Conservation (phyloP, 495 filamentous ascomycete genomes). For the Lentithecium fluviatile region DNA sequence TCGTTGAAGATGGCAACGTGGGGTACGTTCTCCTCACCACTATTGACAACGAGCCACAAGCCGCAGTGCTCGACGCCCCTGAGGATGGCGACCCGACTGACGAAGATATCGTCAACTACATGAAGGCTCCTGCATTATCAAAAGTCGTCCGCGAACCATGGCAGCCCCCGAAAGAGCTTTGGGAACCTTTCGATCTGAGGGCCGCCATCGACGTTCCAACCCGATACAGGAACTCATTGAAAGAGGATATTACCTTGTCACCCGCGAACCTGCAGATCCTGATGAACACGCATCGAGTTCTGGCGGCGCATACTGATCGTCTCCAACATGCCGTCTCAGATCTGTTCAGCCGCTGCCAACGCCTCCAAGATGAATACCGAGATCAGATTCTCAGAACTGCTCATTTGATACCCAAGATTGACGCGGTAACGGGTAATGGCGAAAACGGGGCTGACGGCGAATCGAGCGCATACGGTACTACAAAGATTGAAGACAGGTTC, state of each 20-base stretch:
- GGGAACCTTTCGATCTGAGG: constrained; percentile 57
- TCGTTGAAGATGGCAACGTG: constrained; percentile 48
- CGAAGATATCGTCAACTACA: constrained; percentile 20
- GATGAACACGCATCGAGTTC: constrained; percentile 70
- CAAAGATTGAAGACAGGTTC: constrained; percentile 60
- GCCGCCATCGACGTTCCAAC: constrained; percentile 62
- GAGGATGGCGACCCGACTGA: constrained; percentile 40
- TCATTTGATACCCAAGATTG: constrained; percentile 65
- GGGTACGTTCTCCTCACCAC: constrained; percentile 77
- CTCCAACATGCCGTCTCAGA: constrained; percentile 75
- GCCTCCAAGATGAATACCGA: constrained; percentile 66
- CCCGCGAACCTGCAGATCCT: constrained; percentile 73
- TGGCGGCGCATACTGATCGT: constrained; percentile 69
- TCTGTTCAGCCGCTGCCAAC: constrained; percentile 74
- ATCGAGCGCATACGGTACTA: constrained; percentile 48
- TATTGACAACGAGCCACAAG: constrained; percentile 61
- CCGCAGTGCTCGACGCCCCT: constrained; percentile 66
- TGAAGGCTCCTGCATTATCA: constrained; percentile 4
- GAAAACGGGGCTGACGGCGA: constrained; percentile 45
- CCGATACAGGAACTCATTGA: constrained; percentile 58
- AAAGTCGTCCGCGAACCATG: constrained; percentile 64
- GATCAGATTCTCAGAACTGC: constrained; percentile 68
- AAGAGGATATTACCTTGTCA: constrained; percentile 71
- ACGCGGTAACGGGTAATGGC: constrained; percentile 61
- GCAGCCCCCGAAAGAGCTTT: constrained; percentile 65